Base-by-base conservation (phyloP, 768 basidiomycete species). In the Heimioporus sp. region DNA sequence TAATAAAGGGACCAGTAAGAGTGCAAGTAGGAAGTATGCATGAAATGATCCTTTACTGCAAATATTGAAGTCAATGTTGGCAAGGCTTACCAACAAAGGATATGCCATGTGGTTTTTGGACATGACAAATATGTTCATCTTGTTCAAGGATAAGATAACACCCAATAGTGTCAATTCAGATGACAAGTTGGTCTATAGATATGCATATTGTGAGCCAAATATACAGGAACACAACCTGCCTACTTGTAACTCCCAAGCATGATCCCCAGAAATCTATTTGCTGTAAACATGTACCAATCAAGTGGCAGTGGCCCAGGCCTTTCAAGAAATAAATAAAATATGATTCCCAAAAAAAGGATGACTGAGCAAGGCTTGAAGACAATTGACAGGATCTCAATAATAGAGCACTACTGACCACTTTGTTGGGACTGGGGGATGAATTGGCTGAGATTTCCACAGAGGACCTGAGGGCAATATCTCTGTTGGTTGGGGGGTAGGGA, bases 351-450 rank as follows among this genome's bases (percentile, higher is more conserved):
- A 53, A 0, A 54, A 20, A 9, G 43, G 47, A 8, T 44, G 37
- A 7, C 52, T 48, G 10, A 49, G 52, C n/a, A 53, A 9, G n/a
- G 24, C 17, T 15, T 48, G 41, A 15, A 48, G 19, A n/a, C 46
- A 53, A 4, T 48, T 11, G 5, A 24, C 5, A 5, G 24, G 24
- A 24, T 24, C 24, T 24, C 24, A 24, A 24, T 24, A 24, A 24
- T 35, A 43, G 1, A 53, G 46, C 0, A 0, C 28, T 10, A 50
- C 19, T 6, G 28, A 2, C 3, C 7, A 12, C 11, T 49, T 43
- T 8, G n/a, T 43, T 35, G 48, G 41, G 13, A 32, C 32, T 10
- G n/a, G 11, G 5, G 31, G 19, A 10, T 3, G 5, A 16, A 42
- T 4, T 4, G 28, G 15, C 2, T 31, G 48, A 12, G 30, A 48